These are phyloP conservation scores for Quillaja saponaria DNA, from an alignment of 306 rosid genomes.

Conservation along the genomic window DNA sequence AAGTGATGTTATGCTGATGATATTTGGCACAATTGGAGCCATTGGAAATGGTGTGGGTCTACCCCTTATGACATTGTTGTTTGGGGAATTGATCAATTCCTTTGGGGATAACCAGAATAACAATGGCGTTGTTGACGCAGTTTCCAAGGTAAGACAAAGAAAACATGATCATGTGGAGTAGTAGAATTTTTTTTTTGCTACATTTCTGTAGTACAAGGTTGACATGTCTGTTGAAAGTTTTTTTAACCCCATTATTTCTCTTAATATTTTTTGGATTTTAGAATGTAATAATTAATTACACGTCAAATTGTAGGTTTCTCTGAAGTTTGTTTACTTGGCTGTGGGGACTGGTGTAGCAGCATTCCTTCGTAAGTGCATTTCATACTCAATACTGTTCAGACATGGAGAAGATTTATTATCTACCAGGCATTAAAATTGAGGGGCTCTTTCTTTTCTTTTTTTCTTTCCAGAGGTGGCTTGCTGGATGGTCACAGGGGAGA, in stretches of 20 bases:
- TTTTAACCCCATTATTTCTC: not conserved
- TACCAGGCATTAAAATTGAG: not conserved
- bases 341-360: slow-evolving; percentile 60
- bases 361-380: slow-evolving; percentile 62
- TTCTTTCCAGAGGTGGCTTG: slow-evolving; percentile 73
- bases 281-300: slow-evolving; percentile 14
- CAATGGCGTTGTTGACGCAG: slow-evolving; percentile 36
- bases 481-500: slow-evolving; percentile 95
- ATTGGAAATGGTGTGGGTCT: slow-evolving; percentile 63
- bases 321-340: slow-evolving; percentile 73
- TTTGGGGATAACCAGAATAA: slow-evolving; percentile 61
- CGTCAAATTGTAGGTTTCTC: slow-evolving; percentile 53
- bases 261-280: not conserved
- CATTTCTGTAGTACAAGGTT: not conserved
- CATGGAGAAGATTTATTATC: not conserved
- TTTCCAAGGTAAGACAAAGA: slow-evolving; percentile 55
- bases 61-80: slow-evolving; percentile 73
- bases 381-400: not conserved
- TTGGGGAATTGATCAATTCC: slow-evolving; percentile 61
- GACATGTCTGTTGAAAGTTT: not conserved
- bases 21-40: slow-evolving; percentile 65
- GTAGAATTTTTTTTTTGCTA: not conserved
- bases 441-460: slow-evolving; percentile 8
- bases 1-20: slow-evolving; percentile 60
- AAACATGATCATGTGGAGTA: not conserved